phyloP scores from a whole-genome alignment of 306 rosid species.

The Cicer cuneatum region DNA sequence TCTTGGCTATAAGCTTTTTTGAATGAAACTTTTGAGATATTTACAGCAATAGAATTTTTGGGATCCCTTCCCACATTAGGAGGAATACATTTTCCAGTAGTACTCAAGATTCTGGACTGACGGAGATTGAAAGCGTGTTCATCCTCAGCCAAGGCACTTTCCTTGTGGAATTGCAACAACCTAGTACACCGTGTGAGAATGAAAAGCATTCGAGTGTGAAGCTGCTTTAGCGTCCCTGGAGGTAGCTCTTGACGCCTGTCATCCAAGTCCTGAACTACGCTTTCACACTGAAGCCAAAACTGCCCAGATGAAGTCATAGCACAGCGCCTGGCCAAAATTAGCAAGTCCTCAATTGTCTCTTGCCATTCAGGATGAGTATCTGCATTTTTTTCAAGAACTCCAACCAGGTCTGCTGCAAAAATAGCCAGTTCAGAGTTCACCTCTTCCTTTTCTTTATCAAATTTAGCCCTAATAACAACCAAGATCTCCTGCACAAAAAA shows the following conservation, averaged over 20 bases:
- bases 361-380: conserved; percentile 97
- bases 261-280: conserved; percentile 98
- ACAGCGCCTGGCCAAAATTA: conserved; percentile 94
- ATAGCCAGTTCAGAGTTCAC: conserved; percentile 87
- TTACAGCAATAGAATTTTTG: conserved; percentile 60
- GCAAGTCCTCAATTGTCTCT: conserved; percentile 93
- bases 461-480: conserved; percentile 79
- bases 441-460: conserved; percentile 96
- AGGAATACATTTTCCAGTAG: conserved; percentile 74
- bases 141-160: conserved; percentile 91
- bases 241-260: conserved; percentile 97
- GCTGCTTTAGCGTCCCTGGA: conserved; percentile 91
- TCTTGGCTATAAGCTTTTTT: conserved; percentile 95
- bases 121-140: conserved; percentile 80
- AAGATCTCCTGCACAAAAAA: conserved; percentile 77
- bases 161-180: conserved; percentile 94
- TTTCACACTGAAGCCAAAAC: conserved; percentile 98
- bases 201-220: conserved; percentile 94
- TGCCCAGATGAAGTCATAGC: conserved; percentile 91
- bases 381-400: conserved; percentile 88
- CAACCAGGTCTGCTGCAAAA: conserved; percentile 96
- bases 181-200: conserved; percentile 98
- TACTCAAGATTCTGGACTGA: conserved; percentile 73
- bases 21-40: conserved; percentile 64
- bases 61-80: conserved; percentile 65